Conservation (phyloP, 1,284 basidiomycete species). For the Papiliotrema fonsecae region DNA sequence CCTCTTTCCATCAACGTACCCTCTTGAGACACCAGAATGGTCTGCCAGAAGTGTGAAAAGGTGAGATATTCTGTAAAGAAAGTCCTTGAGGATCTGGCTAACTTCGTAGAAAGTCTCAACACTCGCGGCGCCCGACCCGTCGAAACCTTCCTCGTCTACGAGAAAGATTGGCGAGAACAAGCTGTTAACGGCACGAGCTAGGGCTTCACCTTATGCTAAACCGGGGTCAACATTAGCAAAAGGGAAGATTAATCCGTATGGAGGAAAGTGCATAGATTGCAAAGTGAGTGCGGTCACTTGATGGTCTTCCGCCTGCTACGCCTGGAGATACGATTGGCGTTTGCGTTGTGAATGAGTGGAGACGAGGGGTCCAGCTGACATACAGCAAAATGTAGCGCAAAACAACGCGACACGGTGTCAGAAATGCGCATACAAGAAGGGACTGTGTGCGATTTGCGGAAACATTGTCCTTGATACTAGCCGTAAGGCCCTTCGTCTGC, state of each 20-base stretch:
- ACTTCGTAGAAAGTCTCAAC: conserved; percentile 41
- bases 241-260: conserved; percentile 38
- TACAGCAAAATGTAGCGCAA: conserved; percentile 36
- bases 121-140: conserved; percentile 43
- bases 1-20: background rate
- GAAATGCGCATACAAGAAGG: conserved; percentile 49
- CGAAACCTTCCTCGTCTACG: conserved; percentile 42
- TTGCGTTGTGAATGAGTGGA: too few relatives aligned
- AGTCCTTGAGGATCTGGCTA: background rate
- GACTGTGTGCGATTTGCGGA: conserved; percentile 47
- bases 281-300: conserved; percentile 25
- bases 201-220: conserved; percentile 36
- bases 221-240: conserved; percentile 25
- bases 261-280: conserved; percentile 48
- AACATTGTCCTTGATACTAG: conserved; percentile 40
- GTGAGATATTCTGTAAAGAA: conserved; percentile 14
- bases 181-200: conserved; percentile 38
- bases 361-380: background rate
- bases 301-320: too few relatives aligned
- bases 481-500: conserved; percentile 18
- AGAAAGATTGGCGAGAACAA: conserved; percentile 50
- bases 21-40: conserved; percentile 35
- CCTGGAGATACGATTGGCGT: too few relatives aligned
- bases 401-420: conserved; percentile 47
- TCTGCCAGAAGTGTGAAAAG: conserved; percentile 51